Evolutionary conservation across 2,329 filamentous ascomycete genomes (phyloP), one percentile per base, ranked within the genome.

Genomic region (Aspergillus piperis): DNA sequence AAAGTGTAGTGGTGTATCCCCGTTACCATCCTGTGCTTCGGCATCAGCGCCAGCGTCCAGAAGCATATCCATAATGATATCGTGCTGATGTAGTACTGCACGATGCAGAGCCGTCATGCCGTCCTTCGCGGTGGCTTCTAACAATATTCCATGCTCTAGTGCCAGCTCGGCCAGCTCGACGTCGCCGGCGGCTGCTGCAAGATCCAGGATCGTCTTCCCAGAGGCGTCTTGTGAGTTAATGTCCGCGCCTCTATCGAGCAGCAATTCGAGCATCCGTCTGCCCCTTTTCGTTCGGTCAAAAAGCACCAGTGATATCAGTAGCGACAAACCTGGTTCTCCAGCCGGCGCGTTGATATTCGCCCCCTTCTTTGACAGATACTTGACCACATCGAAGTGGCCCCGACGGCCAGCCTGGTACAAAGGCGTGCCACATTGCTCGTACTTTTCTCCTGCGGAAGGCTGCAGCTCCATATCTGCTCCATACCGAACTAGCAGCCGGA

Each of bases 361-460:
- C 1, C 65, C 65, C 27, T 66, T 68, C 32, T 67, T 65, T 19
- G 73, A 50, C 23, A 74, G 62, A 21, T 73, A 67, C 49, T 64
- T 63, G n/a, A 70, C 66, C 30, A 73, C 64, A 4, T 66, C 68
- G 8, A 60, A 23, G 32, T 71, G 66, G 6, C 66, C 67, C 21
- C 63, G 61, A 21, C 59, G 54, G 54, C 63, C 59, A 27, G 71
- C 72, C 36, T 66, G 64, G 23, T 68, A 70, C 39, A 69, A 58
- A 8, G 69, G 64, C 2, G 62, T 69, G 8, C 62, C 63, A 11
- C 54, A 60, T 7, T 41, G 62, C 30, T 51, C 62, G 23, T 58
- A 50, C 42, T 51, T 36, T 5, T 30, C 59, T n/a, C 21, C 56
- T 2, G 54, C 59, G 23, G 32, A 25, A 0, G 66, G 66, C 3